These are phyloP conservation scores for Dissophora ornata DNA, from an alignment of 192 early-diverging fungal genomes.

Conservation along the genomic window DNA sequence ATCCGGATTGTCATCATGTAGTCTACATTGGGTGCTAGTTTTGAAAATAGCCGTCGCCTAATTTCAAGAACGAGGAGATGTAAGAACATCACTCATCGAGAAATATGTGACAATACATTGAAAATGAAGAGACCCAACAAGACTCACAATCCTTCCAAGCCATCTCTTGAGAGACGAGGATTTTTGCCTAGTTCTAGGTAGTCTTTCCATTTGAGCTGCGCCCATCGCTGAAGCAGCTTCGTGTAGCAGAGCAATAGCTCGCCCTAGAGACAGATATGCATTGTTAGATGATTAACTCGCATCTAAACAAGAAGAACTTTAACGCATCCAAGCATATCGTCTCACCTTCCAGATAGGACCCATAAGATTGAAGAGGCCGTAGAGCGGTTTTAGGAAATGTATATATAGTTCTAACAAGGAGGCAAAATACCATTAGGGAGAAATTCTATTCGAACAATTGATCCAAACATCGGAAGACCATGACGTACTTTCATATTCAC, in stretches of 20 bases:
- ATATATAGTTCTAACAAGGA: constrained; percentile 49
- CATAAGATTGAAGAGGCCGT: constrained; percentile 47
- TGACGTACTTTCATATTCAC: constrained; percentile 55
- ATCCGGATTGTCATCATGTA: constrained; percentile 55
- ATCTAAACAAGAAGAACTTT: too few relatives aligned
- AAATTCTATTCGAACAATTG: too few relatives aligned
- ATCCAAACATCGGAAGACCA: neutral
- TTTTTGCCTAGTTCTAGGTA: constrained; percentile 40
- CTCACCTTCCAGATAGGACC: constrained; percentile 63
- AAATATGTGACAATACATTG: too few relatives aligned
- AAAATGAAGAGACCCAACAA: too few relatives aligned
- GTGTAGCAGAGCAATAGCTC: constrained; percentile 57
- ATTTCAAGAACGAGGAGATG: too few relatives aligned
- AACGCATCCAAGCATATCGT: neutral
- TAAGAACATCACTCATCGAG: too few relatives aligned
- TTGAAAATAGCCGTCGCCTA: constrained; percentile 51
- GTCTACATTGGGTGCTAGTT: constrained; percentile 54
- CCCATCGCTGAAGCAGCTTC: constrained; percentile 57
- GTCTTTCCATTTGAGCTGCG: constrained; percentile 53
- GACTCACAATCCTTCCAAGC: constrained; percentile 39
- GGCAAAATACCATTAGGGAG: neutral
- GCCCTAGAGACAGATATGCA: constrained; percentile 32
- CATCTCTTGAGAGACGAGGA: constrained; percentile 20
- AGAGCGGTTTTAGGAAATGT: constrained; percentile 54
- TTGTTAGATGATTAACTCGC: neutral